phyloP scores from a whole-genome alignment of 2,329 filamentous ascomycete species.

The Penicillium polonicum region DNA sequence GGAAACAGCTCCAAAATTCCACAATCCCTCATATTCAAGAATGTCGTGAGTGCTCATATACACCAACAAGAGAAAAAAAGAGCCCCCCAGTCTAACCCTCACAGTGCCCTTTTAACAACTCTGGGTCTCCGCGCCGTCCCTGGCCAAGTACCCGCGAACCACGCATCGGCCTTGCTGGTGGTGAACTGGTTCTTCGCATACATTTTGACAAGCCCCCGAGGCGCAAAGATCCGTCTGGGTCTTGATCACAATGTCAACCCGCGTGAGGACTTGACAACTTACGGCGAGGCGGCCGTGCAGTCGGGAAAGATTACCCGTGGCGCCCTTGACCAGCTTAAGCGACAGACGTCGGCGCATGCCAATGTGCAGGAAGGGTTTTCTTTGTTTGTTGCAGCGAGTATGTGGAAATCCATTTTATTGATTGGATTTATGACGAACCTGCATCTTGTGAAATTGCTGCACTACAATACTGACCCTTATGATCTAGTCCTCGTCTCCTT shows the following conservation, averaged over 20 bases:
- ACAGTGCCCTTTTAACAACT: constrained; percentile 22
- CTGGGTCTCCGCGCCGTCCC: constrained; percentile 25
- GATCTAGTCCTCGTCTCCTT: constrained; percentile 35
- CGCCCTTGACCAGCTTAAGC: constrained; percentile 37
- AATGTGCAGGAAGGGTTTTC: constrained; percentile 38
- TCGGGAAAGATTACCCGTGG: constrained; percentile 37
- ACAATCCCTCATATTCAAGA: background rate
- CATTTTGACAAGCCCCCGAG: constrained; percentile 37
- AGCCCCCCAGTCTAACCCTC: background rate
- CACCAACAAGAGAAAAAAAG: fast-evolving
- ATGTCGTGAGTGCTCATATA: background rate
- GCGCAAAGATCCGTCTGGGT: constrained; percentile 31
- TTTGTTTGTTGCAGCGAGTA: constrained; percentile 38
- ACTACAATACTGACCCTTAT: background rate
- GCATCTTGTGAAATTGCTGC: background rate
- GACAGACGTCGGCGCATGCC: constrained; percentile 38
- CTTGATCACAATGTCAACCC: constrained; percentile 43
- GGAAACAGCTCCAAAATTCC: too few species aligned
- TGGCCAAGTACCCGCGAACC: constrained; percentile 21
- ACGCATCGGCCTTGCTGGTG: constrained; percentile 36
- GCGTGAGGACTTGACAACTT: constrained; percentile 39
- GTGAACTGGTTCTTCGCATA: constrained; percentile 44
- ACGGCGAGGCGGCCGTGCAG: constrained; percentile 37
- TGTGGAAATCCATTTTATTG: background rate
- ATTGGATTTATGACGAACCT: background rate